Base-by-base conservation (phyloP, 371 early-diverging fungal genomes). In the Mucor racemosus region DNA sequence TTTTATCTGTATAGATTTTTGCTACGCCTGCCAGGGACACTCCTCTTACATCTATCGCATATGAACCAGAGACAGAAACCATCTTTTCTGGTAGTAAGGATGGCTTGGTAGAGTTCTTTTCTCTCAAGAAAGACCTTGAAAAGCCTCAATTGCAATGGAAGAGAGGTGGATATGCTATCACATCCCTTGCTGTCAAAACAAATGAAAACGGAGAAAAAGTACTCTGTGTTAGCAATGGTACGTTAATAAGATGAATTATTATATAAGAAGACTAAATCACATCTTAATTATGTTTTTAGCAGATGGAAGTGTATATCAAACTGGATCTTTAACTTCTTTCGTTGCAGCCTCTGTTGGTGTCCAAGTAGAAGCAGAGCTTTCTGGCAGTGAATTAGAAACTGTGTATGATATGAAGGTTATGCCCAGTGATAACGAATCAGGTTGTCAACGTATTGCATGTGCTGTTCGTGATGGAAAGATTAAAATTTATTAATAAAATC, bases 231-330 rank as follows among this genome's bases (percentile, higher is more conserved):
- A 67, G 77, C 15, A 68, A 39, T 41, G 77, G 81, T 81, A 75
- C 31, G 60, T 53, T 34, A 26, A 3, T 3, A 26, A 26, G 26
- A 26, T 26, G 1, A 3, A 26, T 26, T 26, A 26, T 26, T 26
- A 26, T 26, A 26, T 3, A 26, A 1, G 26, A 26, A 26, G 26
- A 26, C 26, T 26, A 26, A 26, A 26, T 3, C 26, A 26, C 26
- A 26, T 26, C 3, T 26, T 3, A 26, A 26, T 26, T 26, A 26
- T 26, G 3, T 26, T 19, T 55, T 11, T 8, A 81, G 82, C 75
- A 19, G 82, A 81, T 61, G 82, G 82, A 41, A 76, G 75, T 40
- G 41, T 79, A 3, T 79, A 77, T 63, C 74, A 74, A 40, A 81
- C 82, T 9, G 65, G 55, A 10, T n/a, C 77, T 3, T 21, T 81